Percentiles rank a stretch among this genome's conserved stretches.
phyloP scores from a whole-genome alignment of 2,329 filamentous ascomycete genomes.

The Trichophyton equinum region DNA sequence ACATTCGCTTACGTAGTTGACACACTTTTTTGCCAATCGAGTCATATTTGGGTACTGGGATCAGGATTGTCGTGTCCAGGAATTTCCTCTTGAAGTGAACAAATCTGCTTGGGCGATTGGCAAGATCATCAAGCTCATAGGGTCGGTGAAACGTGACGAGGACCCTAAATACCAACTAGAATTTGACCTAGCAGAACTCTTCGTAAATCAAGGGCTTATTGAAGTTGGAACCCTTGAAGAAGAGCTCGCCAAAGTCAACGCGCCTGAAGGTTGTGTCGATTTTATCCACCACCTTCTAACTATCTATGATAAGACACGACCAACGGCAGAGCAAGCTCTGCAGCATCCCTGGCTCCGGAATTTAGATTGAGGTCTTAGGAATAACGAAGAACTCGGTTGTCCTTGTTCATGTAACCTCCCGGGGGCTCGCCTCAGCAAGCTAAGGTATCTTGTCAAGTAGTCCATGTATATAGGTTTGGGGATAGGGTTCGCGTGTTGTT shows the following conservation, averaged over 20 bases:
- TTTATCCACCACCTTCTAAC: conserved; percentile 9
- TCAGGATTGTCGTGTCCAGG: conserved; percentile 2
- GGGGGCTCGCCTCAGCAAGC: too few relatives aligned
- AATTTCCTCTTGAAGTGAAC: conserved; percentile 4
- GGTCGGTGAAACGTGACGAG: conserved; percentile 6
- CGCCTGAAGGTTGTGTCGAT: conserved; percentile 4
- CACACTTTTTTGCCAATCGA: conserved; percentile 8
- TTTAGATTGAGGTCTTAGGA: background rate
- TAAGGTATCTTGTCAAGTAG: too few relatives aligned
- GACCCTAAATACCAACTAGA: conserved; percentile 8
- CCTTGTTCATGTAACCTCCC: too few relatives aligned
- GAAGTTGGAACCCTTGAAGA: conserved; percentile 8
- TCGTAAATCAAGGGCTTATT: conserved; percentile 8
- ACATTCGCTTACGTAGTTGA: conserved; percentile 5
- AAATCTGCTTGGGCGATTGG: conserved; percentile 11
- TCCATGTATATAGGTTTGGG: too few relatives aligned
- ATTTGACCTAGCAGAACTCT: conserved; percentile 9
- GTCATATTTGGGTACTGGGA: conserved; percentile 8
- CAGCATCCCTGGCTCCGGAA: conserved; percentile 11
- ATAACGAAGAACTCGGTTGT: too few relatives aligned
- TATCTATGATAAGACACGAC: conserved; percentile 7
- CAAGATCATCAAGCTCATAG: conserved; percentile 11
- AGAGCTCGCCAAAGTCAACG: conserved; percentile 6
- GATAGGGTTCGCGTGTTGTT: too few relatives aligned
- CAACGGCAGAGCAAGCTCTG: conserved; percentile 9